These are phyloP conservation scores for Calonectria pauciramosa DNA, from an alignment of 2,329 filamentous ascomycete species.

Conservation along the genomic window DNA sequence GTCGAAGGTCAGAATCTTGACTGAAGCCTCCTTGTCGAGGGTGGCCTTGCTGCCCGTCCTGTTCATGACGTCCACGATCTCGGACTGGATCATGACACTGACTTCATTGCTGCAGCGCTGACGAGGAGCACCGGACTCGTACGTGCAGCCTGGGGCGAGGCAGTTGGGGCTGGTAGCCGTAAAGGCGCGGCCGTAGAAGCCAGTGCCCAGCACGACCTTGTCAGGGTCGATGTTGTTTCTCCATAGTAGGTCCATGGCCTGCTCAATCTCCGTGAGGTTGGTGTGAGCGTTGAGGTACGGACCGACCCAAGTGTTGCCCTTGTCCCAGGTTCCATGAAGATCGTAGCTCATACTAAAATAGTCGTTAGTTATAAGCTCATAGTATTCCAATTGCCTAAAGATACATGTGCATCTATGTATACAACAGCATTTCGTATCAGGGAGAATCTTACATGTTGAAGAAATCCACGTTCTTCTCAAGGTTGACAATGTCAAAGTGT, in stretches of 20 bases:
- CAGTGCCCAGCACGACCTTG: constrained; percentile 25
- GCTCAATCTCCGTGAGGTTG: constrained; percentile 30
- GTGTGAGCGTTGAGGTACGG: constrained; percentile 31
- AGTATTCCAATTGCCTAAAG: too few relatives aligned
- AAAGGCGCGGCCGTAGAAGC: constrained; percentile 36
- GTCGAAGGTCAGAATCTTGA: constrained; percentile 6
- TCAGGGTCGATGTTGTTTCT: constrained; percentile 9
- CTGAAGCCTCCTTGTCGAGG: constrained; percentile 13
- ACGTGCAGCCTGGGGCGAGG: constrained; percentile 18
- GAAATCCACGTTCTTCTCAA: constrained; percentile 19
- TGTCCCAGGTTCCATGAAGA: constrained; percentile 26
- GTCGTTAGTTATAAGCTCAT: too few relatives aligned
- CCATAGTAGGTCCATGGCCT: constrained; percentile 27
- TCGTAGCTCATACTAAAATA: constrained; percentile 19
- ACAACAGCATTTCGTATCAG: too few relatives aligned
- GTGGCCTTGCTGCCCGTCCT: neutral
- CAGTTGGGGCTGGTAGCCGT: neutral
- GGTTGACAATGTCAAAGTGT: constrained; percentile 43
- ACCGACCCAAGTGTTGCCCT: neutral
- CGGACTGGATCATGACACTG: constrained; percentile 19
- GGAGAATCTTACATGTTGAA: constrained; percentile 11
- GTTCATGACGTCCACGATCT: constrained; percentile 1
- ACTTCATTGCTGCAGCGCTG: constrained; percentile 13
- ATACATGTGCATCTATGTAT: too few relatives aligned
- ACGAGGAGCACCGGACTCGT: neutral